Percentiles rank a stretch among this genome's conserved stretches.
phyloP scores from a whole-genome alignment of 2,329 filamentous ascomycete genomes.

The Paecilomyces formosus region DNA sequence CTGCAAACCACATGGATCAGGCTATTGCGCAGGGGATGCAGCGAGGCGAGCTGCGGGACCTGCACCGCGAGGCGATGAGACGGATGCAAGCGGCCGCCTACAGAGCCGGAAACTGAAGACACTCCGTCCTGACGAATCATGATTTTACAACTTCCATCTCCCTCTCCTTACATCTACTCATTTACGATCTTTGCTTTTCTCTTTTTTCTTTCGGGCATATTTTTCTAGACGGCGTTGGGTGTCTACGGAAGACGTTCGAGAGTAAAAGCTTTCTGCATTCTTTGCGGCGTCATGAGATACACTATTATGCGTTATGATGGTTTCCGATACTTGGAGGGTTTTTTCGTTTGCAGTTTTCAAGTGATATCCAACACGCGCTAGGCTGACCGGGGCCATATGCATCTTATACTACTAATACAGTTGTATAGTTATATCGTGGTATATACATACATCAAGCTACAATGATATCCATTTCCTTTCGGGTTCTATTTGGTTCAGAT shows the following conservation, averaged over 20 bases:
- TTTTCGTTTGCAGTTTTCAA: background rate
- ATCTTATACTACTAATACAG: background rate
- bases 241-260: background rate
- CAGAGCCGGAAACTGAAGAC: background rate
- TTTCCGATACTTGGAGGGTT: background rate
- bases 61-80: constrained; percentile 71
- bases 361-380: background rate
- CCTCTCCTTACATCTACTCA: background rate
- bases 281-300: background rate
- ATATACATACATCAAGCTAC: background rate
- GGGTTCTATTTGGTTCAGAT: background rate
- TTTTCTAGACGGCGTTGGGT: background rate
- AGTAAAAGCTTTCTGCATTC: background rate
- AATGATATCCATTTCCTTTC: background rate
- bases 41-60: constrained; percentile 63
- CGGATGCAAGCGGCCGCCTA: constrained; percentile 64
- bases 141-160: background rate
- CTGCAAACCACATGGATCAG: constrained; percentile 53
- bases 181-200: background rate
- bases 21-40: constrained; percentile 70
- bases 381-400: background rate
- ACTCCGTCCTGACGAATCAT: background rate
- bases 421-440: background rate
- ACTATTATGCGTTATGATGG: background rate
- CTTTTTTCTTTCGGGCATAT: background rate